phyloP scores from a whole-genome alignment of 805 yeast species.

The Saccharomycopsis vini region DNA sequence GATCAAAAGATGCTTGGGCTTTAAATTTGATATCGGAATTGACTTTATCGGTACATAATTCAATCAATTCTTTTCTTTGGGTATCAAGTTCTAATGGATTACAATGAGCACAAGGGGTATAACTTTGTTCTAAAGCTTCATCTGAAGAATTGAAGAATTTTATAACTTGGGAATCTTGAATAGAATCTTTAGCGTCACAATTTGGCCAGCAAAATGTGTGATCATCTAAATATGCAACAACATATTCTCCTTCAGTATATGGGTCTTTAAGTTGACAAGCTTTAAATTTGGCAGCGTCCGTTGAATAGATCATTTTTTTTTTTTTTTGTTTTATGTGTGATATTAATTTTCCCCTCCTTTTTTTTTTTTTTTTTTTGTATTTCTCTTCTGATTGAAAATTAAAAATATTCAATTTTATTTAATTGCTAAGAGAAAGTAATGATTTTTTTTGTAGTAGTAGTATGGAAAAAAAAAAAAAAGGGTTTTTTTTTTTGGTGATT shows the following conservation, averaged over 20 bases:
- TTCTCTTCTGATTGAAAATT: no score
- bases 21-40: slow-evolving; percentile 52
- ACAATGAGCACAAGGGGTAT: slow-evolving; percentile 44
- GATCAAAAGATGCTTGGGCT: no score
- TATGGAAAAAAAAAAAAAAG: no score
- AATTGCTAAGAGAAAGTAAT: no score
- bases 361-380: no score
- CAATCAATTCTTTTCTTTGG: slow-evolving; percentile 25
- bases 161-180: slow-evolving; percentile 34
- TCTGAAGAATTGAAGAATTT: slow-evolving; percentile 33
- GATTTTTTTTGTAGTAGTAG: no score
- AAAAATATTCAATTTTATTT: no score
- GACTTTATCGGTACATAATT: slow-evolving; percentile 44
- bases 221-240: slow-evolving; percentile 38
- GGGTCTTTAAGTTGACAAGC: slow-evolving; percentile 15
- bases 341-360: no score
- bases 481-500: no score
- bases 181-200: slow-evolving; percentile 43
- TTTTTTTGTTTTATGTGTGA: no score
- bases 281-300: slow-evolving; percentile 10
- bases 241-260: slow-evolving; percentile 31
- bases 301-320: no score
- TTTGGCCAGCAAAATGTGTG: slow-evolving; percentile 54
- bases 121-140: slow-evolving; percentile 40
- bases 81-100: slow-evolving; percentile 33